Evolutionary conservation across 371 early-diverging fungal genomes (phyloP).

Genomic region (Mortierella sp.): DNA sequence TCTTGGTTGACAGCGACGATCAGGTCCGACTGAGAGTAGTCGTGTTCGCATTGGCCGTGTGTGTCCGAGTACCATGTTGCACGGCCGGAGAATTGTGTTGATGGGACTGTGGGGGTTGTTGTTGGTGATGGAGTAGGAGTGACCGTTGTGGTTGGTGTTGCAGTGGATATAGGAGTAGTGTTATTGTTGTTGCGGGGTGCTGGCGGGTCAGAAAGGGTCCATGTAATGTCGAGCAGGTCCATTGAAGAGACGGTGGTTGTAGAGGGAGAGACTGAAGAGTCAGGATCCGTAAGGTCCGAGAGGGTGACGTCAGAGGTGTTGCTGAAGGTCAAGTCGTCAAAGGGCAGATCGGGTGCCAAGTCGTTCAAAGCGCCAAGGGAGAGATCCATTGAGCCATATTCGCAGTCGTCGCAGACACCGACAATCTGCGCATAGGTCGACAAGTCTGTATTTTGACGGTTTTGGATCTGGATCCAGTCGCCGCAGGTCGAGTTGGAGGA

Average conservation of each 20-base stretch:
- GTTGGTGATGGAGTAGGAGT: conserved; percentile 22
- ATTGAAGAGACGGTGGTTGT: conserved; percentile 30
- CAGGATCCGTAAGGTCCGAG: conserved; percentile 25
- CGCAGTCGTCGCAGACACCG: conserved; percentile 49
- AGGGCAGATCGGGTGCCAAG: conserved; percentile 30
- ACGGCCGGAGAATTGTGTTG: conserved; percentile 32
- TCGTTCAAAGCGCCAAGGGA: conserved; percentile 29
- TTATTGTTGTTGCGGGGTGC: neutral
- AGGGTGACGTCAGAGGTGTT: conserved; percentile 18
- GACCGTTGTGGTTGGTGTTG: conserved; percentile 11
- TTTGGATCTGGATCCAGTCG: conserved; percentile 44
- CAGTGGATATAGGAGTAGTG: neutral
- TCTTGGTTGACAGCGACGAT: conserved; percentile 53
- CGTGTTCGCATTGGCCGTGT: conserved; percentile 39
- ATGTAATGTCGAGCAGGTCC: conserved; percentile 35
- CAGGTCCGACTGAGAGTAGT: conserved; percentile 50
- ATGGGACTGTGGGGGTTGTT: conserved; percentile 13
- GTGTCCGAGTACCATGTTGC: conserved; percentile 58
- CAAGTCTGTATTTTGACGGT: conserved; percentile 44
- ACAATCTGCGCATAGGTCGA: conserved; percentile 41
- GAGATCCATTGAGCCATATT: conserved; percentile 38
- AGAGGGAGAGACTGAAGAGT: neutral
- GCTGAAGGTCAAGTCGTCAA: conserved; percentile 29
- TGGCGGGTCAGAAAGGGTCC: conserved; percentile 41
- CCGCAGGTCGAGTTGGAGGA: conserved; percentile 52